phyloP scores from a whole-genome alignment of 2,329 filamentous ascomycete genomes.

The Capronia coronata region DNA sequence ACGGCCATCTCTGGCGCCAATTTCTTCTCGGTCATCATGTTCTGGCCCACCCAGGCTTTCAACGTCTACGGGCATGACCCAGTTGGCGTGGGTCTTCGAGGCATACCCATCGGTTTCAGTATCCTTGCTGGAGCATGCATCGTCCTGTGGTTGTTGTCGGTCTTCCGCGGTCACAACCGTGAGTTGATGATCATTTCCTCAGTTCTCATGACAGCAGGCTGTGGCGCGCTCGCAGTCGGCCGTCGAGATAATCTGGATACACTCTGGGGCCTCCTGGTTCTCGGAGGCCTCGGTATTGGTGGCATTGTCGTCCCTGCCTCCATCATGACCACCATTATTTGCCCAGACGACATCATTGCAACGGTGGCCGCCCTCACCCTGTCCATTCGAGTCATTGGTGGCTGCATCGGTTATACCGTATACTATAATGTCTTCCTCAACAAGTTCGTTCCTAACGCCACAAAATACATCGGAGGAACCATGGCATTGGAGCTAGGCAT shows the following conservation, averaged over 20 bases:
- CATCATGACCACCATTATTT: conserved; percentile 64
- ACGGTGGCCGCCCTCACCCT: conserved; percentile 63
- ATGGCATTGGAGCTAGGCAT: conserved; percentile 48
- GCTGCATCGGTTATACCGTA: conserved; percentile 57
- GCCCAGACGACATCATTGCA: conserved; percentile 62
- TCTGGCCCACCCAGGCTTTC: conserved; percentile 60
- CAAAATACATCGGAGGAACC: conserved; percentile 45
- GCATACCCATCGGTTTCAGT: conserved; percentile 58
- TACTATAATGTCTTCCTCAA: conserved; percentile 49
- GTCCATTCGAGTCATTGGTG: conserved; percentile 62
- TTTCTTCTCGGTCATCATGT: conserved; percentile 50
- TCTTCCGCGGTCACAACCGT: conserved; percentile 54
- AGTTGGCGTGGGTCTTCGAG: conserved; percentile 57
- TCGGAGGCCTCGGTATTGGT: conserved; percentile 60
- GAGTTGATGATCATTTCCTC: conserved; percentile 55
- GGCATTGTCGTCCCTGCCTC: conserved; percentile 62
- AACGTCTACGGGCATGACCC: conserved; percentile 63
- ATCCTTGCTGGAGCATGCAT: conserved; percentile 57
- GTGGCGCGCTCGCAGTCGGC: conserved; percentile 49
- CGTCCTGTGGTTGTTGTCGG: conserved; percentile 52
- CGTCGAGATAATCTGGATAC: conserved; percentile 48
- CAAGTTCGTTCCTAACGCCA: conserved; percentile 43
- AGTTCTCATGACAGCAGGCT: conserved; percentile 58
- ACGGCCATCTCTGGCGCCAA: conserved; percentile 56
- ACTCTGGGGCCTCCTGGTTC: conserved; percentile 53